Percentiles rank a stretch among this genome's conserved stretches.
These are phyloP conservation scores for Aspergillus intermedius DNA, from an alignment of 2,329 filamentous ascomycete species.

Conservation along the genomic window DNA sequence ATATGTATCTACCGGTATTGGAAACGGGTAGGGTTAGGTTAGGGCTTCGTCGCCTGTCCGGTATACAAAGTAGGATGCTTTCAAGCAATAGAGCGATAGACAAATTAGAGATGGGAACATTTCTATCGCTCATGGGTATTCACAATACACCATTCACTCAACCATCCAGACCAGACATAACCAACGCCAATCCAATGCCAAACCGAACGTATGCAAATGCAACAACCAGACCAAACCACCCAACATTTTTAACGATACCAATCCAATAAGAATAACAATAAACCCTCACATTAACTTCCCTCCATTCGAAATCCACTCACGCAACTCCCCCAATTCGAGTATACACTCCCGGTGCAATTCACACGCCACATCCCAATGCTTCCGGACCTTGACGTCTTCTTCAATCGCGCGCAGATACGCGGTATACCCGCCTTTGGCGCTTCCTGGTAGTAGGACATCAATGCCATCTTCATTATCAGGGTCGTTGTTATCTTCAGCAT, in stretches of 20 bases:
- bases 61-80: not conserved
- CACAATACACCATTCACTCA: no score
- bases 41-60: no score
- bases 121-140: no score
- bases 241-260: not conserved
- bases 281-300: conserved; percentile 21
- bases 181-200: no score
- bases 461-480: conserved; percentile 18
- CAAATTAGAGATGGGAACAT: not conserved
- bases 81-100: not conserved
- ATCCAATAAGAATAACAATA: not conserved
- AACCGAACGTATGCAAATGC: not conserved
- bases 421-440: conserved; percentile 35
- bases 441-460: conserved; percentile 24
- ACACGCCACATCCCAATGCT: conserved; percentile 44
- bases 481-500: conserved; percentile 16
- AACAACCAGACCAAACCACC: not conserved
- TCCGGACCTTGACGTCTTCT: conserved; percentile 40
- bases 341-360: conserved; percentile 39
- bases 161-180: no score
- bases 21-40: not conserved
- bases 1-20: not conserved
- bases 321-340: conserved; percentile 32
- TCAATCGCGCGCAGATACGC: conserved; percentile 41
- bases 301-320: conserved; percentile 32